A percentile compares a stretch with the other conserved stretches of the same genome.
Evolutionary conservation across 768 basidiomycete genomes (phyloP).

Genomic region (Boletus patriciae): DNA sequence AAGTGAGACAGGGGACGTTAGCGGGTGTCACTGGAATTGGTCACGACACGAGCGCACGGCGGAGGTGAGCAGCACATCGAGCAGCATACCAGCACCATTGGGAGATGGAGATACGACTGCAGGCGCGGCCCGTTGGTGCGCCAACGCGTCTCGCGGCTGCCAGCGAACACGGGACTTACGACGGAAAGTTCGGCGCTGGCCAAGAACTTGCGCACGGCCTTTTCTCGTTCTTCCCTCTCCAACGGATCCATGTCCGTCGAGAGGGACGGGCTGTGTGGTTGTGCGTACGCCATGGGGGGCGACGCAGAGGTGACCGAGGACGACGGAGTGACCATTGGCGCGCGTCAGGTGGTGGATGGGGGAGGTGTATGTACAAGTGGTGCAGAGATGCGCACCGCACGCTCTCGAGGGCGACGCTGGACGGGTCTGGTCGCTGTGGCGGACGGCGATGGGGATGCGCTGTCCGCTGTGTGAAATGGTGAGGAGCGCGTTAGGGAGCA

Average conservation of each 20-base stretch:
- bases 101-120: conserved; percentile 5
- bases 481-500: conserved; percentile 41
- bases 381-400: conserved; percentile 17
- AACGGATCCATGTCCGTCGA: conserved; percentile 41
- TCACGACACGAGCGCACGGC: conserved; percentile 9
- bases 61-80: conserved; percentile 1
- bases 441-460: conserved; percentile 34
- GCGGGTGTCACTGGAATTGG: conserved; percentile 12
- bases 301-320: conserved; percentile 83
- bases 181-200: conserved; percentile 78
- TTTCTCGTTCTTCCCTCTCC: conserved; percentile 62
- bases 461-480: conserved; percentile 39
- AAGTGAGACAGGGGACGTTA: conserved; percentile 34
- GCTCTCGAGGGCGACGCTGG: conserved; percentile 10
- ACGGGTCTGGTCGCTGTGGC: conserved; percentile 29
- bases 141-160: conserved; percentile 50
- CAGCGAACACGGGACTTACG: conserved; percentile 50
- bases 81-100: conserved; percentile 1
- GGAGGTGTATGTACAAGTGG: conserved; percentile 18
- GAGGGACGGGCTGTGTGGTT: conserved; percentile 41
- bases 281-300: conserved; percentile 65
- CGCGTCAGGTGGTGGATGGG: conserved; percentile 25
- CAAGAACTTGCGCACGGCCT: conserved; percentile 71
- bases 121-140: conserved; percentile 25
- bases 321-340: conserved; percentile 72